Evolutionary conservation across 2,329 filamentous ascomycete genomes (phyloP), one percentile per base, ranked within the genome.

Genomic region (Cladosporium halotolerans): DNA sequence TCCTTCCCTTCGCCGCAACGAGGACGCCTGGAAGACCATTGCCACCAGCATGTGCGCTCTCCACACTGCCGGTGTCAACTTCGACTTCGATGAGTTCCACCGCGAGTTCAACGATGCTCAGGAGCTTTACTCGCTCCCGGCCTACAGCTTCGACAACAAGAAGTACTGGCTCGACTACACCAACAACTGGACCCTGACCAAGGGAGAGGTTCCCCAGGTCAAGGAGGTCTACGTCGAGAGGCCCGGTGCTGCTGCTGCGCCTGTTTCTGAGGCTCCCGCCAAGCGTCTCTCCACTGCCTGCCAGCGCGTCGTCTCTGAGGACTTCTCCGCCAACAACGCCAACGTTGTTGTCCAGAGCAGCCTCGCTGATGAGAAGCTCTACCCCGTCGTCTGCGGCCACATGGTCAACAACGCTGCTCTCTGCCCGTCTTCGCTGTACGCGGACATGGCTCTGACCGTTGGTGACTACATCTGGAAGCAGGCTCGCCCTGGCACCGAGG

Each of bases 61-160:
- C 0, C 82, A 86, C 69, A 71, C 72, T 3, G 77, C 76, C 9
- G 86, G 85, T 38, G 71, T 87, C 7, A 73, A 77, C 40, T 73
- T 91, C 54, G 76, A 85, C 65, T 91, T 86, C 79, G 79, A 83
- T 55, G 86, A 89, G 68, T 87, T 80, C 63, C 82, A 87, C 68
- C 73, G 76, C 41, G 76, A 81, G 50, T 86, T 83, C 66, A 78
- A 81, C 59, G 65, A 72, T 36, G 75, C 76, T 1, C 77, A 84
- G 40, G 73, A 79, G 40, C 72, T 88, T 13, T 70, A 86, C n/a
- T 73, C 79, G n/a, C 71, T 89, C 3, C 85, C 85, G 2, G 76
- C 78, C 0, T 89, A 89, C 65, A 76, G 76, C 0, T 89, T 84
- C 65, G 83, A 89, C 65, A 73, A 80, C 58, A 88, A 88, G 74